Conservation (phyloP, 495 filamentous ascomycete genomes). For the Trichoderma reesei region DNA sequence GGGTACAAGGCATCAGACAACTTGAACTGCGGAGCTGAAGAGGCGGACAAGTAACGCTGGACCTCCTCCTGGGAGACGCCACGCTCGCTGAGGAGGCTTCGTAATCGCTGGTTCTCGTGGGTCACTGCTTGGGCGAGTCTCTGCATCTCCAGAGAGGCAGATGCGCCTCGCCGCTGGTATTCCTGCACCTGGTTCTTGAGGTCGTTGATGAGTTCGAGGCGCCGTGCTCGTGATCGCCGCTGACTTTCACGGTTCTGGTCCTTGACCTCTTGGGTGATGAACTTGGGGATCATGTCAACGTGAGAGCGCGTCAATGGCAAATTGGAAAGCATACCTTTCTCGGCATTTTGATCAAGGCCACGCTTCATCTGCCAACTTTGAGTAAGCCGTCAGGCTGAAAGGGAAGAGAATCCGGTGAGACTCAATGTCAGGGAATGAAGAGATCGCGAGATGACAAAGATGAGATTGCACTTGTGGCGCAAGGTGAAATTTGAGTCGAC, state of each 20-base stretch:
- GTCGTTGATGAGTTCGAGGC: conserved; percentile 50
- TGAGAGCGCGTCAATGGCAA: not conserved
- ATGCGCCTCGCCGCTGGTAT: conserved; percentile 39
- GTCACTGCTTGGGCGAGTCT: conserved; percentile 38
- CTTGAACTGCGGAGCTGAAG: not conserved
- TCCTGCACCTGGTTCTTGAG: conserved; percentile 43
- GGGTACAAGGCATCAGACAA: not conserved
- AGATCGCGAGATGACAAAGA: too few species aligned
- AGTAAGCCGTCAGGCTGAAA: too few species aligned
- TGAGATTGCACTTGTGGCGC: too few species aligned
- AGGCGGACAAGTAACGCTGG: conserved; percentile 10
- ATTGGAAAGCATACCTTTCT: not conserved
- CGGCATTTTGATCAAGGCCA: not conserved
- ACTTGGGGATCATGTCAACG: not conserved
- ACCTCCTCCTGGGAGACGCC: conserved; percentile 17
- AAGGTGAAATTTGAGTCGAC: too few species aligned
- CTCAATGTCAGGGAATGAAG: too few species aligned
- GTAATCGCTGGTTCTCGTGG: conserved; percentile 40
- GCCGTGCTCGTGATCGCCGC: conserved; percentile 54
- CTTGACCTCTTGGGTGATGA: not conserved
- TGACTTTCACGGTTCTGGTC: conserved; percentile 47
- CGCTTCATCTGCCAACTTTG: not conserved
- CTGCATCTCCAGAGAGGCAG: conserved; percentile 45
- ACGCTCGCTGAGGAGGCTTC: conserved; percentile 27
- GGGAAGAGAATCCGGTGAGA: too few species aligned